phyloP scores from a whole-genome alignment of 495 filamentous ascomycete genomes.

The Hypoxylon trugodes region DNA sequence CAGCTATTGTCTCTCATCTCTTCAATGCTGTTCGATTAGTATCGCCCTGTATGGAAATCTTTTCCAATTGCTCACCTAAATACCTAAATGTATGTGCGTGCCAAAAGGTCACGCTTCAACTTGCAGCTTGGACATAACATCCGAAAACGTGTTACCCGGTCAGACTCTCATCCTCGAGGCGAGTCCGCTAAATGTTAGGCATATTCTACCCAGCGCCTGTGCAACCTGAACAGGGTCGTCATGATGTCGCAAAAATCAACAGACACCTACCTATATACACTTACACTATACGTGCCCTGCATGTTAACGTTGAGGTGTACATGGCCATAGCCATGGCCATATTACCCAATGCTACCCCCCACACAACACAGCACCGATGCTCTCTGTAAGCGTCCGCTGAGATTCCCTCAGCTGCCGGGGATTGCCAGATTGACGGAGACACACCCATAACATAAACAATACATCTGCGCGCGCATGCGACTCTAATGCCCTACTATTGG shows the following conservation, averaged over 20 bases:
- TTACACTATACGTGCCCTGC: slow-evolving; percentile 15
- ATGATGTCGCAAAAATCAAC: slow-evolving; percentile 25
- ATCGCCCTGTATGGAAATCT: slow-evolving; percentile 1
- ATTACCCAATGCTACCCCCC: slow-evolving; percentile 36
- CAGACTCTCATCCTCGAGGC: slow-evolving; percentile 6
- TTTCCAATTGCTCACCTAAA: slow-evolving; percentile 15
- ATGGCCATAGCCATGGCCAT: slow-evolving; percentile 10
- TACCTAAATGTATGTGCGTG: no score
- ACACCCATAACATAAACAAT: slow-evolving; percentile 23
- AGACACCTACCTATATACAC: background rate
- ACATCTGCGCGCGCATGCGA: slow-evolving; percentile 30
- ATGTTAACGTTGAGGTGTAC: slow-evolving; percentile 17
- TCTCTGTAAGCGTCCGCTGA: slow-evolving; percentile 2
- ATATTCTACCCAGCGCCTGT: slow-evolving; percentile 6
- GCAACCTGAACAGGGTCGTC: slow-evolving; percentile 16
- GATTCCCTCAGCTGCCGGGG: slow-evolving; percentile 15
- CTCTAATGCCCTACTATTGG: slow-evolving; percentile 24
- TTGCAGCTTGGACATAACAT: slow-evolving; percentile 22
- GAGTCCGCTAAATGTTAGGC: slow-evolving; percentile 20
- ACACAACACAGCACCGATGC: slow-evolving; percentile 12
- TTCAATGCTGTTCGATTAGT: slow-evolving; percentile 9
- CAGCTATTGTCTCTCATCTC: no score
- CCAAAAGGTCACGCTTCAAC: slow-evolving; percentile 23
- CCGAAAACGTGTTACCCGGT: slow-evolving; percentile 6
- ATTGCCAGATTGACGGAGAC: slow-evolving; percentile 11